Conservation (phyloP, 176 grass and related monocot genomes). For the Carex myosuroides region DNA sequence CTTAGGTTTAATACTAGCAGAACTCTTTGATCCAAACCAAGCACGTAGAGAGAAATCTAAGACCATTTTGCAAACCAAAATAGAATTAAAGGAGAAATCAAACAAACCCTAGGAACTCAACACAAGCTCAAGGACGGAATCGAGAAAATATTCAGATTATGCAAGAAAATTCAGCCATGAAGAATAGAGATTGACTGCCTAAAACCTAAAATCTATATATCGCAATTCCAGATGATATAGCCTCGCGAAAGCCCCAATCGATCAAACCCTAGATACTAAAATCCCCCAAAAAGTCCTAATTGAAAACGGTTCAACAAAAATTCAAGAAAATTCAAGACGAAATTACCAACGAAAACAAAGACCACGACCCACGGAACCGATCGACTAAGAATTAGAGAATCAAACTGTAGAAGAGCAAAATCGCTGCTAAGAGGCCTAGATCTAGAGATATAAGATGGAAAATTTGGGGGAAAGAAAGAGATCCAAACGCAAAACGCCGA, state of each 20-base stretch:
- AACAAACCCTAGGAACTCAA: background rate
- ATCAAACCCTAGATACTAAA: background rate
- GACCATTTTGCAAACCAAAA: background rate
- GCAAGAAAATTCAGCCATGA: background rate
- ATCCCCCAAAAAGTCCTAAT: background rate
- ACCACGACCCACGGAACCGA: background rate
- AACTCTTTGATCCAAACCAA: background rate
- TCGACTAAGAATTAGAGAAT: background rate
- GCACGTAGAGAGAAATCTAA: background rate
- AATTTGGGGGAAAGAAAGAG: background rate
- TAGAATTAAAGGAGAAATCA: background rate
- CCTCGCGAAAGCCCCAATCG: background rate
- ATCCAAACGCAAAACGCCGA: background rate
- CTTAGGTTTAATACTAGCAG: background rate
- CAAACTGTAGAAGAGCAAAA: background rate
- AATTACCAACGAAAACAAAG: background rate
- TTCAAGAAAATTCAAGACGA: background rate
- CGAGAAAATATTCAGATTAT: background rate
- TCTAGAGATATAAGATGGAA: background rate
- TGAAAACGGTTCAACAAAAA: background rate
- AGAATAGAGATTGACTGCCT: background rate
- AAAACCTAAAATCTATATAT: background rate
- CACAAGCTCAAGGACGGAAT: background rate
- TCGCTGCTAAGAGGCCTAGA: background rate
- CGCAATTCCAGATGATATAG: background rate